Percentiles rank a stretch among this genome's conserved stretches.
phyloP scores from a whole-genome alignment of 768 basidiomycete species.

The Leucocoprinus sp. region DNA sequence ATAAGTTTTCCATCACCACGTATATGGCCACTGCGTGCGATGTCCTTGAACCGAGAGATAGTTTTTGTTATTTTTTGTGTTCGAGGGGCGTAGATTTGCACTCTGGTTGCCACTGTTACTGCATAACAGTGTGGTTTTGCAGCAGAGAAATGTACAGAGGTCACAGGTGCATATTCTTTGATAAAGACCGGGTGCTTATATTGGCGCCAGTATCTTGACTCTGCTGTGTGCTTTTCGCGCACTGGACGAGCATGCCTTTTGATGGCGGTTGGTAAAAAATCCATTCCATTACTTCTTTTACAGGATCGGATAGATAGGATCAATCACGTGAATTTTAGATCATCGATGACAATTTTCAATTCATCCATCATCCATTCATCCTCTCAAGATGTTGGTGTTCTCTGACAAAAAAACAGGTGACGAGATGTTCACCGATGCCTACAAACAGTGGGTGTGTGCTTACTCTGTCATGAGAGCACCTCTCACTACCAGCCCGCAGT shows the following conservation, averaged over 20 bases:
- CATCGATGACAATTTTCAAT: slow-evolving; percentile 10
- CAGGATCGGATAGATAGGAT: slow-evolving; percentile 13
- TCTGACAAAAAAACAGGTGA: slow-evolving; percentile 65
- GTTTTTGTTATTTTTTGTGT: slow-evolving; percentile 97
- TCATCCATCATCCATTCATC: slow-evolving; percentile 13
- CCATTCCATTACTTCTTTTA: slow-evolving; percentile 37
- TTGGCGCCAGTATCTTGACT: slow-evolving; percentile 81
- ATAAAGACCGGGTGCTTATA: slow-evolving; percentile 90
- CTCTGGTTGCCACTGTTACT: slow-evolving; percentile 87
- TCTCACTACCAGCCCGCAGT: slow-evolving; percentile 29
- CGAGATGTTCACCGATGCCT: slow-evolving; percentile 95
- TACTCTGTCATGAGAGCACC: not conserved
- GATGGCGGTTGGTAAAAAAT: slow-evolving; percentile 73
- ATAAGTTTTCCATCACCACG: slow-evolving; percentile 91
- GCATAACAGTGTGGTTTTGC: slow-evolving; percentile 90
- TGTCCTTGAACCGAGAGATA: slow-evolving; percentile 94
- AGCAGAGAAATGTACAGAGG: slow-evolving; percentile 86
- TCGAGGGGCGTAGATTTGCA: slow-evolving; percentile 93
- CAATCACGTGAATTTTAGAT: slow-evolving; percentile 16
- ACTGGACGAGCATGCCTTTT: slow-evolving; percentile 50
- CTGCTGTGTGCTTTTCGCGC: slow-evolving; percentile 52
- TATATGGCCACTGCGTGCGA: slow-evolving; percentile 83
- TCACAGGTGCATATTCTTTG: slow-evolving; percentile 95
- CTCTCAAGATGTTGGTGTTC: slow-evolving; percentile 63
- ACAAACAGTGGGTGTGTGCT: slow-evolving; percentile 65